Base-by-base conservation (phyloP, 2,329 filamentous ascomycete species). In the Pyrenophora teres region DNA sequence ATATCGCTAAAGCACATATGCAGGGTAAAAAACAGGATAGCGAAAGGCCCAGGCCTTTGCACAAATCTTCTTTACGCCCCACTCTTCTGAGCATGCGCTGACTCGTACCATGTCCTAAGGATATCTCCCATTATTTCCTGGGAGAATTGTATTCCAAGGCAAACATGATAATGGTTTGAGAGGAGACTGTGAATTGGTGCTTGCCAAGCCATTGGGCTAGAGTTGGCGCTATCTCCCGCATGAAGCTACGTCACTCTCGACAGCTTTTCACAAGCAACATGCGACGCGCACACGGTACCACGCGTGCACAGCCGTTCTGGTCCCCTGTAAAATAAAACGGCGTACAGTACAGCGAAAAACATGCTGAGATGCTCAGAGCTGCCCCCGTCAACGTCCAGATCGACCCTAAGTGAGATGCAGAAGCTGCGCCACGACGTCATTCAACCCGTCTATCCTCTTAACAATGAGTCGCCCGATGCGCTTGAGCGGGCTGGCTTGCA, bases 361-460 rank as follows among this genome's bases (percentile, higher is more conserved):
- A 10, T 23, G 2, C 19, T 30, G 23, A 31, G 40, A 47, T 46
- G 36, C 6, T 12, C 31, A 27, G 18, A n/a, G 5, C 32, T 44
- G 42, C 31, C 33, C 25, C 27, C 16, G 23, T 21, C 2, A 21
- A 38, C 36, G 36, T 40, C 42, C 8, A 35, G 41, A 46, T 46
- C 27, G 48, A 46, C 42, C 48, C 45, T 15, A 30, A 36, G 36
- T 41, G 35, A 31, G 46, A 30, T 42, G 30, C 37, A 52, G 21
- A 44, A 16, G 35, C 27, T 35, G 50, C 45, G 50, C 40, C 50
- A 49, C 40, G 40, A 49, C 50, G 23, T 52, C 45, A 52, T 49
- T 35, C 8, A 49, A 43, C 16, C 50, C 30, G 37, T 47, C 37
- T 33, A 18, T 16, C 19, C 33, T 38, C 25, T 38, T 25, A 8